A percentile compares a stretch with the other conserved stretches of the same genome.
These are phyloP conservation scores for Ascosphaera aggregata DNA, from an alignment of 2,329 filamentous ascomycete species.

Conservation along the genomic window DNA sequence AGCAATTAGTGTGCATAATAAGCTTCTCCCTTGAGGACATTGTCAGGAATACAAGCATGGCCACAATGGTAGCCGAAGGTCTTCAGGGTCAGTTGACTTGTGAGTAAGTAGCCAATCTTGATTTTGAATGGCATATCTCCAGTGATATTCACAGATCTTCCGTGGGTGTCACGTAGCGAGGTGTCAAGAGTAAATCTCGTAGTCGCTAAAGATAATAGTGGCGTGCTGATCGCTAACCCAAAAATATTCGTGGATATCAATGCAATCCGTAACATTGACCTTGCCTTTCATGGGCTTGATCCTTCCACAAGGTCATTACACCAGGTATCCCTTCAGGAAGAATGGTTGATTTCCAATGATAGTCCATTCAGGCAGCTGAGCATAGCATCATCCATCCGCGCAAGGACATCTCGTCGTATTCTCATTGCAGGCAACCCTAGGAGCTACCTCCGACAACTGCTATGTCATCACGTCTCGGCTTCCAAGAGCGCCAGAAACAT, in stretches of 20 bases:
- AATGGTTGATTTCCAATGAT: conserved; percentile 6
- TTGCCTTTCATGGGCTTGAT: conserved; percentile 8
- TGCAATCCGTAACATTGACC: conserved; percentile 6
- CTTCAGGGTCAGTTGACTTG: not conserved
- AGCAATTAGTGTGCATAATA: conserved; percentile 11
- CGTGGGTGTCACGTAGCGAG: conserved; percentile 4
- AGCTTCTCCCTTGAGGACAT: conserved; percentile 8
- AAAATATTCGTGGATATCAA: conserved; percentile 5
- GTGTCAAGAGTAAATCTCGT: conserved; percentile 6
- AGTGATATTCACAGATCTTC: conserved; percentile 9
- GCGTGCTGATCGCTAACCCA: conserved; percentile 4
- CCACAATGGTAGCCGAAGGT: conserved; percentile 10
- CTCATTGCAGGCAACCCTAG: conserved; percentile 7
- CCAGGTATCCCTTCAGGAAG: conserved; percentile 9
- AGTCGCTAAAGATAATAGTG: conserved; percentile 7
- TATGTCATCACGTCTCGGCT: not conserved
- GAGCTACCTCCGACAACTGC: conserved; percentile 4
- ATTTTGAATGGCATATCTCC: conserved; percentile 10
- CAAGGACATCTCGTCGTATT: conserved; percentile 10
- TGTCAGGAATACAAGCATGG: conserved; percentile 8
- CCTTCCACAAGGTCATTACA: conserved; percentile 8
- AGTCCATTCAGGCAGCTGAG: conserved; percentile 2
- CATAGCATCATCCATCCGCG: conserved; percentile 10
- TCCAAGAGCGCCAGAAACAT: not conserved
- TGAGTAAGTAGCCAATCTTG: conserved; percentile 5